A percentile compares a stretch with the other conserved stretches of the same genome.
These are phyloP conservation scores for Rauvolfia tetraphylla DNA, from an alignment of 257 asterid genomes.

Conservation along the genomic window DNA sequence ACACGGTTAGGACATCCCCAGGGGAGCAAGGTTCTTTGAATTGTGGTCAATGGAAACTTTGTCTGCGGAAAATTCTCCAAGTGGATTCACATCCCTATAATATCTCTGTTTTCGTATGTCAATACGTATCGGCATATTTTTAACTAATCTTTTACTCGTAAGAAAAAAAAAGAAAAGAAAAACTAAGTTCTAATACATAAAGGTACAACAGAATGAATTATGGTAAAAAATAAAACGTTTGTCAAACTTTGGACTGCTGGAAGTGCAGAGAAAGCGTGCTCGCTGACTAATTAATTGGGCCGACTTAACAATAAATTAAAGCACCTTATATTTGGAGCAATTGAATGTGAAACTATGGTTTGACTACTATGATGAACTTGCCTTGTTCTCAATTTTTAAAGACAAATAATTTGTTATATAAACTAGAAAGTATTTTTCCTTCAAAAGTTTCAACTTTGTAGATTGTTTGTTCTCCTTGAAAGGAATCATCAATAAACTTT, in stretches of 20 bases:
- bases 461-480: too few relatives aligned
- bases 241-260: neutral
- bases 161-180: too few relatives aligned
- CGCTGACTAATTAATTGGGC: constrained; percentile 9
- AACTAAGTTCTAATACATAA: neutral
- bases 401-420: neutral
- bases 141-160: too few relatives aligned
- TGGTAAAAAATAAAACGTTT: neutral
- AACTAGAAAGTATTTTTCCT: too few relatives aligned
- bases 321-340: constrained; percentile 4
- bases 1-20: neutral
- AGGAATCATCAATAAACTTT: too few relatives aligned
- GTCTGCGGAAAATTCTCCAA: constrained; percentile 29
- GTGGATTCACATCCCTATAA: constrained; percentile 34
- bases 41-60: constrained; percentile 38
- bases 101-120: constrained; percentile 40
- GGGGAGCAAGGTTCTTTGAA: constrained; percentile 17
- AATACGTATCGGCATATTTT: neutral
- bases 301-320: neutral
- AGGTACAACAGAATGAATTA: neutral
- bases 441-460: too few relatives aligned
- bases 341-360: neutral
- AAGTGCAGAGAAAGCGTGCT: neutral
- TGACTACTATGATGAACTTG: constrained; percentile 6
- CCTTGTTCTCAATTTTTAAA: neutral